phyloP scores from a whole-genome alignment of 2,329 filamentous ascomycete species.

The Trichoderma semiorbis region DNA sequence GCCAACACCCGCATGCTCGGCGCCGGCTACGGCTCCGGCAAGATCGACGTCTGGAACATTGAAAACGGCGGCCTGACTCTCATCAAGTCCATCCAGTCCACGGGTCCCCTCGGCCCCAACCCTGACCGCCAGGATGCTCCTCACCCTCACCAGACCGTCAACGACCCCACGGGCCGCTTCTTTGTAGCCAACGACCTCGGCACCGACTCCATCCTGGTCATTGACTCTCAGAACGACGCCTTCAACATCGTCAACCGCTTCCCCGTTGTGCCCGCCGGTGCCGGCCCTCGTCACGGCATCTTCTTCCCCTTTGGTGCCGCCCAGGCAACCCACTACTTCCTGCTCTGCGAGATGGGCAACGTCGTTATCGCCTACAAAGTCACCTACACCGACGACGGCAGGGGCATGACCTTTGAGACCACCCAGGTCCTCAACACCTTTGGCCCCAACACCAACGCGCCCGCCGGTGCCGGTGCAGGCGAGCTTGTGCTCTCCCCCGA shows the following conservation, averaged over 20 bases:
- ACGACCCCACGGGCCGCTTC: constrained; percentile 48
- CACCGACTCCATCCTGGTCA: constrained; percentile 44
- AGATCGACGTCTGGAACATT: constrained; percentile 46
- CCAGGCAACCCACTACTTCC: constrained; percentile 43
- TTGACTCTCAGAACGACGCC: constrained; percentile 42
- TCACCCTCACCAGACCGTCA: constrained; percentile 47
- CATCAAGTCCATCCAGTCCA: constrained; percentile 37
- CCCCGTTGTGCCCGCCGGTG: constrained; percentile 35
- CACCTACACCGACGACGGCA: constrained; percentile 32
- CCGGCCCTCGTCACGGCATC: constrained; percentile 49
- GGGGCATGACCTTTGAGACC: constrained; percentile 34
- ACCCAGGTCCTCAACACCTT: constrained; percentile 42
- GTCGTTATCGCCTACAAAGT: constrained; percentile 42
- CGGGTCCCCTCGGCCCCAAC: constrained; percentile 33
- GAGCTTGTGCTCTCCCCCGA: constrained; percentile 43
- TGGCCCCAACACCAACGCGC: constrained; percentile 28
- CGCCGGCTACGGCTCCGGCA: constrained; percentile 40
- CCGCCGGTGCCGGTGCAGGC: constrained; percentile 43
- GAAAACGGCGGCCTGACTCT: constrained; percentile 35
- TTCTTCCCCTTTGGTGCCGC: constrained; percentile 39
- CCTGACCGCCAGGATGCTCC: constrained; percentile 28
- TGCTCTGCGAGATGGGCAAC: constrained; percentile 47
- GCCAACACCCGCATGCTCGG: constrained; percentile 45
- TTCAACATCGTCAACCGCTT: constrained; percentile 38
- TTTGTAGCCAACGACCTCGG: constrained; percentile 50